Conservation (phyloP, 2,329 filamentous ascomycete genomes). For the Nemania sp. region DNA sequence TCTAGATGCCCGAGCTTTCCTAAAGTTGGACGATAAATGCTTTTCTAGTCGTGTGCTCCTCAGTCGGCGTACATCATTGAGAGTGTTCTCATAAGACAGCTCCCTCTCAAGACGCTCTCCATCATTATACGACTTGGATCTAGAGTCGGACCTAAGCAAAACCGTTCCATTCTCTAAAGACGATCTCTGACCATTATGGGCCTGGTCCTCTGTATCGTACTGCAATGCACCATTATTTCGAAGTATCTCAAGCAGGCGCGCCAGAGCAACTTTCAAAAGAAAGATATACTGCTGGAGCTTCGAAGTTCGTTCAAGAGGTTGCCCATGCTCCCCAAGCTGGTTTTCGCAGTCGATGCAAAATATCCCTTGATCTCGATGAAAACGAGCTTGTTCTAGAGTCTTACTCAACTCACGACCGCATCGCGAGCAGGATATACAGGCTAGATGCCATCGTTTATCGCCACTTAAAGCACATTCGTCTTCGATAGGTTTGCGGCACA, state of each 20-base stretch:
- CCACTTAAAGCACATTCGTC: slow-evolving; percentile 83
- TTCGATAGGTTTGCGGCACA: slow-evolving; percentile 86
- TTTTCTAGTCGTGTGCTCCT: slow-evolving; percentile 94
- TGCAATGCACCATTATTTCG: slow-evolving; percentile 81
- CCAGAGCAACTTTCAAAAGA: slow-evolving; percentile 86
- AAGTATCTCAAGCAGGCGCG: slow-evolving; percentile 83
- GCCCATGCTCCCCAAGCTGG: slow-evolving; percentile 54
- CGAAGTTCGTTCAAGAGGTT: slow-evolving; percentile 72
- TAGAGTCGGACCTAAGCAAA: slow-evolving; percentile 64
- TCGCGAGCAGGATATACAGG: slow-evolving; percentile 76
- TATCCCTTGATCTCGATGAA: slow-evolving; percentile 69
- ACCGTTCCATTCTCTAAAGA: slow-evolving; percentile 53
- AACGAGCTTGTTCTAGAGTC: slow-evolving; percentile 69
- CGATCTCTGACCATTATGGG: slow-evolving; percentile 61
- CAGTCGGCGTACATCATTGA: slow-evolving; percentile 90
- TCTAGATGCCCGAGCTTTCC: slow-evolving; percentile 84
- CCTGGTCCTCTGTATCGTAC: slow-evolving; percentile 73
- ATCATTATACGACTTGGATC: slow-evolving; percentile 75
- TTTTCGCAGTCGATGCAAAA: slow-evolving; percentile 71
- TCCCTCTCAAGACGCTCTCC: slow-evolving; percentile 65
- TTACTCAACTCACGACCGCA: slow-evolving; percentile 68
- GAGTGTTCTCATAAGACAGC: slow-evolving; percentile 89
- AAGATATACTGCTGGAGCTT: slow-evolving; percentile 95
- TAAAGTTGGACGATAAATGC: slow-evolving; percentile 88
- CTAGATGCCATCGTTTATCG: slow-evolving; percentile 80